Base-by-base conservation (phyloP, 257 asterid species). In the Penstemon barbatus region DNA sequence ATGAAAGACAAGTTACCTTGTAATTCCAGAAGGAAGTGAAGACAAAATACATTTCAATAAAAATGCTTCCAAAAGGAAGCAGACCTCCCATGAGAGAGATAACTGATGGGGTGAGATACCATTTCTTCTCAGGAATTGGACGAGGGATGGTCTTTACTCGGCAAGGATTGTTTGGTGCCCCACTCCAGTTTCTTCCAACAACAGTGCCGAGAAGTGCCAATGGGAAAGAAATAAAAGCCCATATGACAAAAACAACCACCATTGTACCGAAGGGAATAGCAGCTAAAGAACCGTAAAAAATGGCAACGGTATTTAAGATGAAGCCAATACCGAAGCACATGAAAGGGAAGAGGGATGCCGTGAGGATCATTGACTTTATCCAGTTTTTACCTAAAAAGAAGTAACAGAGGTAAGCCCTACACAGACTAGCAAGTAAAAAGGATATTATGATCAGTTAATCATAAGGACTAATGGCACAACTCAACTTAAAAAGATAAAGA, bases 11-110 rank as follows among this genome's bases (percentile, higher is more conserved):
- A 11, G 64, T 70, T 77, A 89, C 96, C 96, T 89, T 87, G 87
- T 89, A 87, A 77, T 89, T 89, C 95, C 96, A 89, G 87, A 89
- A 89, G 80, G 96, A 89, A 58, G 96, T 87, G 92, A 89, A 89
- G 78, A 89, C 96, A 42, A 89, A 89, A 66, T 87, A 89, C 95
- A 89, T 89, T 81, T 89, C 95, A 44, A 89, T 89, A 57, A 89
- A 89, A 71, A 89, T 89, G 87, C 95, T 89, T 56, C 95, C 96
- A 37, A 89, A 89, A 43, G 96, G 95, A 74, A 89, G 95, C 61
- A 89, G 80, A 63, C 96, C 96, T 69, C 96, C 95, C 96, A 89
- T 87, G 77, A 89, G 85, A 58, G 96, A 80, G 71, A 89, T 79
- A 43, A 89, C 71, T 5, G 89, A 81, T 45, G 96, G 90, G 8